Percentiles rank a stretch among this genome's conserved stretches.
Evolutionary conservation across 78 protist genomes (phyloP).

Genomic region (Speleostelium caveatum): DNA sequence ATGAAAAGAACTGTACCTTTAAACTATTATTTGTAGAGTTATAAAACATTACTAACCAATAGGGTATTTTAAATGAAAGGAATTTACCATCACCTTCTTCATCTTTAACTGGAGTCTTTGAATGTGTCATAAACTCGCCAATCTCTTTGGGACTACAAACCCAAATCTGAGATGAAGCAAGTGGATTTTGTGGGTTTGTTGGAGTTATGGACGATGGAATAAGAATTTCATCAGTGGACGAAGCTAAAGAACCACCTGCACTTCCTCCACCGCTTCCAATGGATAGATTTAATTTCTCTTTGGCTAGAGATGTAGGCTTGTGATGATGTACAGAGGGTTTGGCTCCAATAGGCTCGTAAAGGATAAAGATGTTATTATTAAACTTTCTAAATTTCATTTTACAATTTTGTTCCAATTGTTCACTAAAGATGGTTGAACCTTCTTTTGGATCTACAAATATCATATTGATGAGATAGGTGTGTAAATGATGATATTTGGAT

Average conservation of each 20-base stretch:
- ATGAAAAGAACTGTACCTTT: conserved; percentile 54
- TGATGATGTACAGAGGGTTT: neutral
- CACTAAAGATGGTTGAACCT: conserved; percentile 1
- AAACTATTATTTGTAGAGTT: conserved; percentile 21
- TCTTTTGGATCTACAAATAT: conserved; percentile 53
- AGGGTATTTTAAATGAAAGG: conserved; percentile 34
- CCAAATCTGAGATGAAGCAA: conserved; percentile 35
- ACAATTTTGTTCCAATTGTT: conserved; percentile 13
- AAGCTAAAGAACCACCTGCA: neutral
- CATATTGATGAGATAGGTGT: conserved; percentile 18
- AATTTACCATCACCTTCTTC: neutral
- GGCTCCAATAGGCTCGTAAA: neutral
- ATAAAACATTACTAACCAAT: conserved; percentile 56
- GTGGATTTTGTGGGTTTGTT: neutral
- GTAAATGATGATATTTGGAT: conserved; percentile 47
- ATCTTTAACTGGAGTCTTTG: neutral
- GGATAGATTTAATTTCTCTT: too few species aligned
- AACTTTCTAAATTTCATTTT: conserved; percentile 53
- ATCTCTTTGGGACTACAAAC: conserved; percentile 15
- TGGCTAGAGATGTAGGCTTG: too few species aligned
- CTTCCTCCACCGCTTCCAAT: neutral
- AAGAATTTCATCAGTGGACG: neutral
- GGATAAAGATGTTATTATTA: conserved; percentile 3
- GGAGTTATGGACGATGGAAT: neutral
- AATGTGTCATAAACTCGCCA: neutral